Conservation (phyloP, 208 protist genomes). For the Entamoeba invadens region DNA sequence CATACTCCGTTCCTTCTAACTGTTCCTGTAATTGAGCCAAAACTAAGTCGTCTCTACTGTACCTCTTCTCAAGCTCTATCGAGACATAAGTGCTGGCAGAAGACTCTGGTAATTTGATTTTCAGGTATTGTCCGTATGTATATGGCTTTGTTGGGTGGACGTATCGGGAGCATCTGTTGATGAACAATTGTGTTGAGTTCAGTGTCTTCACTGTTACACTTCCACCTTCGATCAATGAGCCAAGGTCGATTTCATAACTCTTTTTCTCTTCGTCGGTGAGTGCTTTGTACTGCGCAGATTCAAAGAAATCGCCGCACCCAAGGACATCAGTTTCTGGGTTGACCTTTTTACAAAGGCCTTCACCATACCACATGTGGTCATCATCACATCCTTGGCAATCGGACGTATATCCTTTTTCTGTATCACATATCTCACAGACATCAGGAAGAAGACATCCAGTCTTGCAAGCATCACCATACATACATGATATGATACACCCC, state of each 20-base stretch:
- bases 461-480: not conserved
- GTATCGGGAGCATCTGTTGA: not conserved
- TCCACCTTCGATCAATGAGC: not conserved
- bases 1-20: not conserved
- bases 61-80: not conserved
- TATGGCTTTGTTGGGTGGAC: not conserved
- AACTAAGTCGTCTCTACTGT: not conserved
- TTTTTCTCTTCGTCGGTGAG: not conserved
- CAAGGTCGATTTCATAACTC: not conserved
- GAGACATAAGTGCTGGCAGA: not conserved
- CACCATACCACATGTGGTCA: not conserved
- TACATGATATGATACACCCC: not conserved
- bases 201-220: not conserved
- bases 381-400: not conserved
- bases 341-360: not conserved
- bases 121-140: not conserved
- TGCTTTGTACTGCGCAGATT: not conserved
- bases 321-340: not conserved
- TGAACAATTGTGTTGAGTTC: not conserved
- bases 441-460: not conserved
- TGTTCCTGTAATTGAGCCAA: not conserved
- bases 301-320: not conserved
- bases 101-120: not conserved
- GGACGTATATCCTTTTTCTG: not conserved
- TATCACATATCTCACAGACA: not conserved